Percentiles rank a stretch among this genome's conserved stretches.
phyloP scores from a whole-genome alignment of 2,329 filamentous ascomycete species.

The Penicillium glabrum region DNA sequence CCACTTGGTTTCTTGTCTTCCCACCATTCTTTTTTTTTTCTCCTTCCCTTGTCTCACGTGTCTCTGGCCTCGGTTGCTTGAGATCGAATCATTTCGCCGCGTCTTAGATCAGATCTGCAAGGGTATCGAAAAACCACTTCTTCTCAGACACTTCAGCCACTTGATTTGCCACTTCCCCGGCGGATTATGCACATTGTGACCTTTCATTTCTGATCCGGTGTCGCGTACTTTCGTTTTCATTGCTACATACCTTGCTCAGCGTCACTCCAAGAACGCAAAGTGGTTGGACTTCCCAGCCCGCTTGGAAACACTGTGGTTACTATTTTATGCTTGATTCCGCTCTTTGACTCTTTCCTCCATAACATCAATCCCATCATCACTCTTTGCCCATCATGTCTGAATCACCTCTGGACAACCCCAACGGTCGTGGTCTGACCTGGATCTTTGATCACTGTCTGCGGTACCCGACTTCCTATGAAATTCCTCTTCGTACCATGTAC shows the following conservation, averaged over 20 bases:
- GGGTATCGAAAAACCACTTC: neutral
- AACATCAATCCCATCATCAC: neutral
- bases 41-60: neutral
- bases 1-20: neutral
- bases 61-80: neutral
- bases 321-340: neutral
- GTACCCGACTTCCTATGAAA: slow-evolving; percentile 64
- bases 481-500: slow-evolving; percentile 68
- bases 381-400: neutral
- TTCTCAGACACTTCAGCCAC: neutral
- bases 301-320: neutral
- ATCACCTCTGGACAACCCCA: neutral
- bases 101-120: neutral
- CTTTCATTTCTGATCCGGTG: neutral
- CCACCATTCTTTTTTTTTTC: neutral
- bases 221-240: neutral
- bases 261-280: neutral
- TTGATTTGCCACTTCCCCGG: neutral
- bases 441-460: slow-evolving; percentile 61
- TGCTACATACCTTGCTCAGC: neutral
- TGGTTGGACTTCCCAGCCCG: neutral
- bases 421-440: slow-evolving; percentile 41
- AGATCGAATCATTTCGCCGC: neutral
- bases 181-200: neutral
- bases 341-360: neutral